Conservation (phyloP, 345 rosid species). For the Gynandropsis gynandra region DNA sequence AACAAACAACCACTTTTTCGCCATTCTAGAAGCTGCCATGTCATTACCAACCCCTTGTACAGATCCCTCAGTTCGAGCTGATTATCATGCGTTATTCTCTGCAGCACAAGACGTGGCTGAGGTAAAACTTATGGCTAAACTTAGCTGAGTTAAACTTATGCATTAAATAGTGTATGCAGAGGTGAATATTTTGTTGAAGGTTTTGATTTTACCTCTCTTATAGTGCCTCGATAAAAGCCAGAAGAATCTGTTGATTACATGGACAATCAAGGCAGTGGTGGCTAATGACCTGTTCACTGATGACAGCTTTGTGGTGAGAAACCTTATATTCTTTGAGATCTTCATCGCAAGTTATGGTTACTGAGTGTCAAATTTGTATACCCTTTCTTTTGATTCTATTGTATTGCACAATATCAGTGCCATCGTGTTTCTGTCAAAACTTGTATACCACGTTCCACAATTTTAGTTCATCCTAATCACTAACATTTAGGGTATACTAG, state of each 20-base stretch:
- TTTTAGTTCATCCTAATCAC: slow-evolving; percentile 1
- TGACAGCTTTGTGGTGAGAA: slow-evolving; percentile 89
- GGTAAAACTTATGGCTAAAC: slow-evolving; percentile 32
- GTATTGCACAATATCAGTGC: too few relatives aligned
- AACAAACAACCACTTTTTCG: slow-evolving; percentile 60
- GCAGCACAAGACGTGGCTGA: slow-evolving; percentile 77
- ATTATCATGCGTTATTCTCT: slow-evolving; percentile 73
- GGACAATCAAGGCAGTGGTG: slow-evolving; percentile 77
- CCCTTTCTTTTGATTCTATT: too few relatives aligned
- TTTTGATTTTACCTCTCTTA: slow-evolving; percentile 20
- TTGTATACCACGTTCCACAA: background rate
- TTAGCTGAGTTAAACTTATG: background rate
- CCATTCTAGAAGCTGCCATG: slow-evolving; percentile 85
- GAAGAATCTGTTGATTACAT: slow-evolving; percentile 53
- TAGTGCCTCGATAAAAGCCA: slow-evolving; percentile 68
- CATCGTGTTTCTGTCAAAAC: too few relatives aligned
- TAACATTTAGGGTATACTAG: background rate
- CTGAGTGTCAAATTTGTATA: too few relatives aligned
- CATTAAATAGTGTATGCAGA: background rate
- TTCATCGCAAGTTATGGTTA: background rate
- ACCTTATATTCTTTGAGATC: background rate
- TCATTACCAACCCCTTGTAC: slow-evolving; percentile 57
- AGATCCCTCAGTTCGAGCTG: slow-evolving; percentile 61
- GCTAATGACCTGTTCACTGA: slow-evolving; percentile 91
- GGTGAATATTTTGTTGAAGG: slow-evolving; percentile 13